These are phyloP conservation scores for Sporothrix brasiliensis DNA, from an alignment of 2,329 filamentous ascomycete genomes.

Conservation along the genomic window DNA sequence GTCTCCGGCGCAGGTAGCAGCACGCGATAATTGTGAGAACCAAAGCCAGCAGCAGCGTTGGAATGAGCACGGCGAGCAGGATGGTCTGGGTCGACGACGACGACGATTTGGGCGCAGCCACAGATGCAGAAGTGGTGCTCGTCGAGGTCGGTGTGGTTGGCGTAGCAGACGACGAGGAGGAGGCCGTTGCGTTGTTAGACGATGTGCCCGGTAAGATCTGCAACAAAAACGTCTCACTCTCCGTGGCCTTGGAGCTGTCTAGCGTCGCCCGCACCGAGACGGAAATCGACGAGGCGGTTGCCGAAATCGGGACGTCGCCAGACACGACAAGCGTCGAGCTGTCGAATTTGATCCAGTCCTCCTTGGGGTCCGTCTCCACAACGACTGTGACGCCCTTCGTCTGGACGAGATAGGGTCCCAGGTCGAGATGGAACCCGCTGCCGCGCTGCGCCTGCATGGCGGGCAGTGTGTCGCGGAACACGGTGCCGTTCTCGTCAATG, in stretches of 20 bases:
- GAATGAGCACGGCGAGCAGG: constrained; percentile 51
- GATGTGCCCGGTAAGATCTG: constrained; percentile 41
- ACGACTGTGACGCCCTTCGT: constrained; percentile 46
- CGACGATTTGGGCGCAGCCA: background rate
- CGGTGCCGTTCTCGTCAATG: constrained; percentile 39
- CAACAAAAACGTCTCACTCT: constrained; percentile 47
- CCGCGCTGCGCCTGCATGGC: constrained; percentile 49
- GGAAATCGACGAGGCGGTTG: constrained; percentile 38
- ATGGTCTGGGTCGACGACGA: constrained; percentile 39
- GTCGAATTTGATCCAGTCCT: constrained; percentile 51
- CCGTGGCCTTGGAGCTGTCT: constrained; percentile 43
- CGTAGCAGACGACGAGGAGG: constrained; percentile 23
- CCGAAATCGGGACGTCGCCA: constrained; percentile 47
- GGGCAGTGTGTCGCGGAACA: constrained; percentile 49
- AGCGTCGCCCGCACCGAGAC: constrained; percentile 42
- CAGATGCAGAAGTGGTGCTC: constrained; percentile 11
- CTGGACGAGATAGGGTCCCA: constrained; percentile 49
- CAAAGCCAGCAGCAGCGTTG: constrained; percentile 46
- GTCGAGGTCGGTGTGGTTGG: constrained; percentile 21
- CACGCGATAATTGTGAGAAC: constrained; percentile 40
- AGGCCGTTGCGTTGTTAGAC: constrained; percentile 35
- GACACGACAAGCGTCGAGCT: constrained; percentile 41
- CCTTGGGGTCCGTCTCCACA: constrained; percentile 44
- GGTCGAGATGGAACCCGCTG: constrained; percentile 48
- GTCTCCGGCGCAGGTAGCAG: constrained; percentile 41